Evolutionary conservation across 169 alveolate genomes (phyloP), one percentile per base, ranked within the genome.

Genomic region (Cryptosporidium ryanae): DNA sequence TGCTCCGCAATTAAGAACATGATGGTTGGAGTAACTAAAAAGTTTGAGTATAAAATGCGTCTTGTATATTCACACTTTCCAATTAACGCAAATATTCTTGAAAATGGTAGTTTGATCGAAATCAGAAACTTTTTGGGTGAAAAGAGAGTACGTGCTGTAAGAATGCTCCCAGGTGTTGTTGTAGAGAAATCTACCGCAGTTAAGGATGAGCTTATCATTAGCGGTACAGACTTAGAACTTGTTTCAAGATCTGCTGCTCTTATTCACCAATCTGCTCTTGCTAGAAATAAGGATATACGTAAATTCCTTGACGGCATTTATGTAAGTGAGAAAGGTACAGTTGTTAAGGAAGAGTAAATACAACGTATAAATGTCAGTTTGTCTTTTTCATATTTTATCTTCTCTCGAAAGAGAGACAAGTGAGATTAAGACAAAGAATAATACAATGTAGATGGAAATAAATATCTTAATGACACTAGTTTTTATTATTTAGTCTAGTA

Each of bases 11-110:
- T 98, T 91, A 94, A 93, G 82, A 98, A 98, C 95, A 96, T 98
- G 99, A 95, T 98, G 92, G 96, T 94, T 68, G 99, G 99, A 64
- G 99, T 97, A 54, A 97, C 98, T 65, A 92, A 90, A 92, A 96
- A 94, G 92, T 96, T 93, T 94, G 98, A 97, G 92, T 98, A 97
- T 95, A 98, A 98, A 96, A 98, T 98, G 99, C 97, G 99, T 91
- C 95, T 97, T 44, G 99, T 98, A 59, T 97, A 97, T 89, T 99
- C 99, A 49, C 99, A 98, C 93, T 98, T 98, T 96, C 99, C 99
- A 84, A 98, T 98, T 92, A 97, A 98, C 93, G 95, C 97, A 32
- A 94, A 95, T 94, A 95, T 98, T 83, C 92, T 96, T 34, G 94
- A 96, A 82, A 98, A 97, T 90, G 99, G 98, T 55, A 93, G 90